phyloP scores from a whole-genome alignment of 2,329 filamentous ascomycete genomes.

The Fonsecaea pugnacius region DNA sequence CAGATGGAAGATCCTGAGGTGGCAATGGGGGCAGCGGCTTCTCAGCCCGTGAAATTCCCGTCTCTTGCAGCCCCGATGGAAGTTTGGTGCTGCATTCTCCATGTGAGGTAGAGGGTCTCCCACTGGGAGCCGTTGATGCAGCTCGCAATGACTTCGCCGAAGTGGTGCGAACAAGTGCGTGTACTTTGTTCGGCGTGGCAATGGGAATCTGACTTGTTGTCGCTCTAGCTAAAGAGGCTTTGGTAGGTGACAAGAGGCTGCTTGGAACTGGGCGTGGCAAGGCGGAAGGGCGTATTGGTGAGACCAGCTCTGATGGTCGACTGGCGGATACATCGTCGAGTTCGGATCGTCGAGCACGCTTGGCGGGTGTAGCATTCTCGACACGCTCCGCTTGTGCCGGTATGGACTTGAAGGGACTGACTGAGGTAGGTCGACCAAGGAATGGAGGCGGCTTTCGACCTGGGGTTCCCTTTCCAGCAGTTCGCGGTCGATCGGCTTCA shows the following conservation, averaged over 20 bases:
- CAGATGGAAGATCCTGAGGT: conserved; percentile 3
- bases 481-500: conserved; percentile 53
- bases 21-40: conserved; percentile 27
- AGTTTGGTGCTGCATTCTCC: conserved; percentile 10
- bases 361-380: conserved; percentile 56
- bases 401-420: conserved; percentile 42
- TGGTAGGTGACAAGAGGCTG: conserved; percentile 76
- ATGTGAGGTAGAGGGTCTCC: conserved; percentile 39
- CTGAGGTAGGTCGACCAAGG: conserved; percentile 33
- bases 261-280: conserved; percentile 56
- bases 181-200: conserved; percentile 52
- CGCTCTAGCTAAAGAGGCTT: conserved; percentile 69
- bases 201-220: conserved; percentile 61
- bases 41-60: not conserved
- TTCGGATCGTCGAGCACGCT: conserved; percentile 71
- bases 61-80: not conserved
- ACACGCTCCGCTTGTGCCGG: conserved; percentile 37
- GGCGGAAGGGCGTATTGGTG: conserved; percentile 38
- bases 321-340: conserved; percentile 71
- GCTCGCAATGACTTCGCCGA: conserved; percentile 60
- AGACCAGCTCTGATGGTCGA: conserved; percentile 45
- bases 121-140: conserved; percentile 42
- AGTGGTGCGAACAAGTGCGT: conserved; percentile 53
- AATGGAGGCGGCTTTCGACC: conserved; percentile 42
- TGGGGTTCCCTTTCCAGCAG: conserved; percentile 46